Base-by-base conservation (phyloP, 2,329 filamentous ascomycete genomes). In the Cladosporium sp. region DNA sequence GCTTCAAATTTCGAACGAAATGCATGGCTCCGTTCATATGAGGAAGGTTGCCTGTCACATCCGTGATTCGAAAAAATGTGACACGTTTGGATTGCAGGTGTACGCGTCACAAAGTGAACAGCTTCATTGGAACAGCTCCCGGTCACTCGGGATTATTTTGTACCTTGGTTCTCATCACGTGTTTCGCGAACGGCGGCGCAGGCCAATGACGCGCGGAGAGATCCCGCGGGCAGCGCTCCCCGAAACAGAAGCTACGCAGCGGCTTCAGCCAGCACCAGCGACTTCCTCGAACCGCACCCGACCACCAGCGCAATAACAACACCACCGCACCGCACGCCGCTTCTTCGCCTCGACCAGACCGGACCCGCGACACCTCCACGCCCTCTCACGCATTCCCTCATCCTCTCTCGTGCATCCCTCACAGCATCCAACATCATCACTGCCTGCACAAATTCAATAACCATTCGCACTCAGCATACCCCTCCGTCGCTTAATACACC, bases 391-490 rank as follows among this genome's bases (percentile, higher is more conserved):
- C 3, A 13, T 14, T 14, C 35, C 3, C 35, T 9, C 35, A 38
- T 14, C 11, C 35, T 38, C 35, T 14, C n/a, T 14, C n/a, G n/a
- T 9, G 10, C 35, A n/a, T 38, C 35, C 40, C 43, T 28, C 44
- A 9, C 32, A 38, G 32, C 44, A 46, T 50, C 48, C 46, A 49
- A 18, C 48, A 43, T 50, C 48, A 43, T 42, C 40, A 35, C 41
- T 43, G 48, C 32, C 40, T 40, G 48, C 48, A 50, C 31, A 50
- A 50, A 43, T 50, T 50, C 50, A 31, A 46, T 52, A 52, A 42
- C 28, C 43, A 46, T 46, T 31, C 50, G 28, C 50, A 53, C 50
- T 42, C 50, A 42, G 43, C 38, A 35, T 53, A 46, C 50, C 50
- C 44, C 50, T 46, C 43, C 43, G 44, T 53, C 50, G 50, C 43